Percentiles rank a stretch among this genome's conserved stretches.
phyloP scores from a whole-genome alignment of 352 stramenopile species.

The Phytophthora idaei region DNA sequence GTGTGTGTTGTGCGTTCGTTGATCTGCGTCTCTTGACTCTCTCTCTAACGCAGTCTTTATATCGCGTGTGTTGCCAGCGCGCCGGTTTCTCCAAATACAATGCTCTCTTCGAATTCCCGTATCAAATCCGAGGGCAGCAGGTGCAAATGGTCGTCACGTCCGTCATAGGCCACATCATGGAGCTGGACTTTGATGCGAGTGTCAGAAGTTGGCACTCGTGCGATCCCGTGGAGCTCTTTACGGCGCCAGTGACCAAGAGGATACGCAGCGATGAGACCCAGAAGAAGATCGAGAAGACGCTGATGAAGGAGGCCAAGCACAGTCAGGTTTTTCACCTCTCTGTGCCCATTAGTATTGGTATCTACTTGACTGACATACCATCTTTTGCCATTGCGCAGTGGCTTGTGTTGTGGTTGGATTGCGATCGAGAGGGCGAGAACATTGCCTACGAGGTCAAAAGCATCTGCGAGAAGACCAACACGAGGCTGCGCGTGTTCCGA shows the following conservation, averaged over 20 bases:
- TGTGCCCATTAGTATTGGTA: background rate
- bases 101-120: slow-evolving; percentile 92
- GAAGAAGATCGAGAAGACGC: slow-evolving; percentile 91
- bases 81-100: slow-evolving; percentile 89
- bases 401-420: slow-evolving; percentile 99
- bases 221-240: slow-evolving; percentile 95
- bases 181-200: slow-evolving; percentile 93
- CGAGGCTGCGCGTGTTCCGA: slow-evolving; percentile 79
- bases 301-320: slow-evolving; percentile 84
- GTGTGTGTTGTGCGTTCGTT: slow-evolving; percentile 46
- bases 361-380: slow-evolving; percentile 5
- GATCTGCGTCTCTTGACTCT: background rate
- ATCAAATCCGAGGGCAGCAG: slow-evolving; percentile 79
- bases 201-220: slow-evolving; percentile 94
- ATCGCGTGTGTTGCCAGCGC: slow-evolving; percentile 40
- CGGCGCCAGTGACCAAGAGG: slow-evolving; percentile 83
- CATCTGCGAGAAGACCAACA: slow-evolving; percentile 84
- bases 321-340: slow-evolving; percentile 51
- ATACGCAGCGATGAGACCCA: slow-evolving; percentile 85
- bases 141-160: slow-evolving; percentile 96
- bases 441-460: slow-evolving; percentile 97
- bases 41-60: slow-evolving; percentile 8
- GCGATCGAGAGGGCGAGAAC: slow-evolving; percentile 99
- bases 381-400: slow-evolving; percentile 46
- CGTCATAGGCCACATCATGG: slow-evolving; percentile 98